phyloP scores from a whole-genome alignment of 2,329 filamentous ascomycete genomes.

The Chaetothyriales sp. region DNA sequence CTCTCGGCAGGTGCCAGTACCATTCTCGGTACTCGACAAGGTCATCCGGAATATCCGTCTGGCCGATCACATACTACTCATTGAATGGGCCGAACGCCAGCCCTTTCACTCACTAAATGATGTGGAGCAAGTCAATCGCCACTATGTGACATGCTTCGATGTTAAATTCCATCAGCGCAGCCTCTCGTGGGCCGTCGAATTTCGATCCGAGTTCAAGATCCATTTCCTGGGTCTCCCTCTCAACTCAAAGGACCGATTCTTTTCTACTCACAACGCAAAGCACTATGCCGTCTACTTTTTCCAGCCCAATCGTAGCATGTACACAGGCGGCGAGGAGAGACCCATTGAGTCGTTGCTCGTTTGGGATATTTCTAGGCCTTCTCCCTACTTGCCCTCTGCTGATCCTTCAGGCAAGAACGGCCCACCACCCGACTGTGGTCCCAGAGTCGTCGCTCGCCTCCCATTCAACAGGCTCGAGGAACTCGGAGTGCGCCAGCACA shows the following conservation, averaged over 20 bases:
- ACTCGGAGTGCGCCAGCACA: constrained; percentile 40
- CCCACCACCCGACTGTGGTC: constrained; percentile 25
- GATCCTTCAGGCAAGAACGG: constrained; percentile 32
- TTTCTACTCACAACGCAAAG: constrained; percentile 44
- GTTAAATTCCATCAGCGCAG: constrained; percentile 21
- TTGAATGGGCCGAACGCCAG: constrained; percentile 49
- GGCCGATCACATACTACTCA: constrained; percentile 40
- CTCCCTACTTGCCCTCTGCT: constrained; percentile 37
- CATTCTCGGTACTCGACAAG: constrained; percentile 38
- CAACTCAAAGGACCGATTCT: constrained; percentile 46
- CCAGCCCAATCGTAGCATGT: constrained; percentile 44
- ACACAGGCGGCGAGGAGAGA: constrained; percentile 39
- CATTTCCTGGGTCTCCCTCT: constrained; percentile 44
- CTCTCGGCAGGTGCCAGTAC: constrained; percentile 31
- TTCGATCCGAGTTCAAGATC: constrained; percentile 48
- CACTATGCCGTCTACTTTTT: constrained; percentile 52
- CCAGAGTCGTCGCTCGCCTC: constrained; percentile 38
- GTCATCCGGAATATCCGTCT: constrained; percentile 44
- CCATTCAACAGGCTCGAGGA: constrained; percentile 39
- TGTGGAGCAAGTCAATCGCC: constrained; percentile 39
- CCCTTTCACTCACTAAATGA: constrained; percentile 41
- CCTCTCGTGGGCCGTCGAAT: constrained; percentile 24
- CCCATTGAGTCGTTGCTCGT: constrained; percentile 45
- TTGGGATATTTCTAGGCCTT: constrained; percentile 44
- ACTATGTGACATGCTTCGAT: constrained; percentile 49